Percentiles rank a stretch among this genome's conserved stretches.
Evolutionary conservation across 1,284 basidiomycete species (phyloP).

Genomic region (Rhodotorula sp.): DNA sequence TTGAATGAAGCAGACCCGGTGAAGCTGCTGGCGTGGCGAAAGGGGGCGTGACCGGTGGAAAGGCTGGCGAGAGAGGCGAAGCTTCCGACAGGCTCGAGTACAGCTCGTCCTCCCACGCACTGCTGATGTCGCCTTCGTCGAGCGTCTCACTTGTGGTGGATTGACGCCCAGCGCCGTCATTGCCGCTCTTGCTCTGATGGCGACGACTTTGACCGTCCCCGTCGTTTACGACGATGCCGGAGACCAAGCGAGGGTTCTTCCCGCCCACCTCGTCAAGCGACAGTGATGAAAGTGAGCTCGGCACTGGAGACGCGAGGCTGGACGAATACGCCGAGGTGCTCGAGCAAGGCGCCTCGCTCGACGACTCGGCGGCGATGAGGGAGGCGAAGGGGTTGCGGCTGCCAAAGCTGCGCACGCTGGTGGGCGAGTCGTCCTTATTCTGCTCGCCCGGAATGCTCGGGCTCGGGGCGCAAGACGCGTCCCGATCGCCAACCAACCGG

Average conservation of each 20-base stretch:
- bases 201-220: background rate
- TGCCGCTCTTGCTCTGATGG: too few relatives aligned
- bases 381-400: slow-evolving; percentile 13
- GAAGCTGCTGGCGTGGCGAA: background rate
- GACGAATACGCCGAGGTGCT: background rate
- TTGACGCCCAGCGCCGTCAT: background rate
- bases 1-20: background rate
- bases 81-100: slow-evolving; percentile 6
- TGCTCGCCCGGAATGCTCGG: too few relatives aligned
- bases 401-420: background rate
- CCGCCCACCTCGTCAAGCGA: too few relatives aligned
- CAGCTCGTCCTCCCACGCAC: slow-evolving; percentile 18
- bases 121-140: slow-evolving; percentile 2
- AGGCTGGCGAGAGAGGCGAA: background rate
- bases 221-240: background rate
- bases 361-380: background rate
- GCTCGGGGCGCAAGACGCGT: too few relatives aligned
- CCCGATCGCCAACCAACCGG: too few relatives aligned
- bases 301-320: too few relatives aligned
- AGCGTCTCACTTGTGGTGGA: background rate
- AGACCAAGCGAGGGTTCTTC: background rate
- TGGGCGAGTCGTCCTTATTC: too few relatives aligned
- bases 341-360: background rate
- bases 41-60: background rate
- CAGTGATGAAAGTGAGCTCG: too few relatives aligned